phyloP scores from a whole-genome alignment of 2,329 filamentous ascomycete genomes.

The Akanthomyces lecanii region DNA sequence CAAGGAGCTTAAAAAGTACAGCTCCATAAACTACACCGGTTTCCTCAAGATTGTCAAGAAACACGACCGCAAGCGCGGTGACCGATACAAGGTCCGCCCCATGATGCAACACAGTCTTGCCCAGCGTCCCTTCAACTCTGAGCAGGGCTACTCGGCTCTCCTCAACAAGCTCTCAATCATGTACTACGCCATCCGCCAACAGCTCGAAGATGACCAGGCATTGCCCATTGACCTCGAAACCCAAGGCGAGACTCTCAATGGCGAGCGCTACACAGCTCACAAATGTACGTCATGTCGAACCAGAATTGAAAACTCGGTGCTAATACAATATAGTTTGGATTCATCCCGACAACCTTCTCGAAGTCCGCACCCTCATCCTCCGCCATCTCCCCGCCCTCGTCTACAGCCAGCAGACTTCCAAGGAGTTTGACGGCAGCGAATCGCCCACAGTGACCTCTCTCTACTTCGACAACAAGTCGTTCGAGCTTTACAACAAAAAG shows the following conservation, averaged over 20 bases:
- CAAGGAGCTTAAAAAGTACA: slow-evolving; percentile 91
- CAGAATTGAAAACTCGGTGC: slow-evolving; percentile 20
- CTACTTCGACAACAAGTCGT: slow-evolving; percentile 88
- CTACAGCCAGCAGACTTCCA: slow-evolving; percentile 83
- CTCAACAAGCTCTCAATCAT: slow-evolving; percentile 89
- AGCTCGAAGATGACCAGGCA: slow-evolving; percentile 58
- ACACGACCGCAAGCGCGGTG: slow-evolving; percentile 88
- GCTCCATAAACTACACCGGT: slow-evolving; percentile 93
- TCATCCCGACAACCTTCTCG: slow-evolving; percentile 88
- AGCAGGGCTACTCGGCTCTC: slow-evolving; percentile 80
- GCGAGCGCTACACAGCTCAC: slow-evolving; percentile 75
- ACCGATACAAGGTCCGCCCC: slow-evolving; percentile 81
- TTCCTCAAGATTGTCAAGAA: slow-evolving; percentile 99
- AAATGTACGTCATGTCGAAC: slow-evolving; percentile 64
- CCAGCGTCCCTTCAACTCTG: slow-evolving; percentile 90
- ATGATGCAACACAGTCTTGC: slow-evolving; percentile 86
- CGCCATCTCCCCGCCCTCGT: slow-evolving; percentile 86
- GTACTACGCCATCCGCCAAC: slow-evolving; percentile 90
- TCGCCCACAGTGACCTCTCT: slow-evolving; percentile 93
- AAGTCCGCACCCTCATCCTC: slow-evolving; percentile 94
- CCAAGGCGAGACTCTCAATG: slow-evolving; percentile 55
- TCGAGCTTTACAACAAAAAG: slow-evolving; percentile 83
- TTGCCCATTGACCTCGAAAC: slow-evolving; percentile 45
- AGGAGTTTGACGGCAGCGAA: slow-evolving; percentile 72
- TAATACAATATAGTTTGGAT: slow-evolving; percentile 67